Evolutionary conservation across 2,329 filamentous ascomycete genomes (phyloP).

Genomic region (Hypoxylon sp.): DNA sequence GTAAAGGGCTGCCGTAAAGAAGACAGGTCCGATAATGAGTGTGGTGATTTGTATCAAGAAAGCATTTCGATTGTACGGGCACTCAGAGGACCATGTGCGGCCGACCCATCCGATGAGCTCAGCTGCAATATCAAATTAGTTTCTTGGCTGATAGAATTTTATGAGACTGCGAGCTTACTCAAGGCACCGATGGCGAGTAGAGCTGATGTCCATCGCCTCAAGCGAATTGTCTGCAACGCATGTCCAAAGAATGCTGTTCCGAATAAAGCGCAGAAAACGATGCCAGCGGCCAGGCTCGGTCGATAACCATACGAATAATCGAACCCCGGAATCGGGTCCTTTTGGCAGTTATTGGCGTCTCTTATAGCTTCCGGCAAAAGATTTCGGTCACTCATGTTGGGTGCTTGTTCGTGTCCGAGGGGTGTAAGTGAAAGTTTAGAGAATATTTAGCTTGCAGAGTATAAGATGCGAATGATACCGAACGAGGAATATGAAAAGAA

Average conservation of each 20-base stretch:
- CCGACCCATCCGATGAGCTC: slow-evolving; percentile 66
- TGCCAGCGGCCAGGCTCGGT: slow-evolving; percentile 49
- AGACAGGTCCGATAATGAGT: slow-evolving; percentile 62
- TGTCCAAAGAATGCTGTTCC: slow-evolving; percentile 48
- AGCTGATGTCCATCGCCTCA: slow-evolving; percentile 46
- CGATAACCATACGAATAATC: slow-evolving; percentile 47
- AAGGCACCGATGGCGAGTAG: slow-evolving; percentile 48
- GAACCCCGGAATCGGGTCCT: slow-evolving; percentile 25
- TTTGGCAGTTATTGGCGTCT: slow-evolving; percentile 40
- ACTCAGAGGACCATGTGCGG: slow-evolving; percentile 64
- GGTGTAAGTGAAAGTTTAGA: background rate
- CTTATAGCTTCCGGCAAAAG: slow-evolving; percentile 27
- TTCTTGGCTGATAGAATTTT: background rate
- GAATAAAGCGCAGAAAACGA: slow-evolving; percentile 48
- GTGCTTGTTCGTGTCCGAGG: background rate
- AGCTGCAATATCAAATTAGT: slow-evolving; percentile 44
- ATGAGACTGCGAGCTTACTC: slow-evolving; percentile 32
- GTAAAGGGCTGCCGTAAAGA: slow-evolving; percentile 67
- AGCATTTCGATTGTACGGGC: slow-evolving; percentile 64
- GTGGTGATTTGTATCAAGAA: slow-evolving; percentile 67
- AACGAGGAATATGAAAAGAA: background rate
- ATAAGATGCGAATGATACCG: background rate
- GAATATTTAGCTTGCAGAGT: background rate
- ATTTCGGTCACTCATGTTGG: slow-evolving; percentile 7
- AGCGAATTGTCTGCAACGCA: slow-evolving; percentile 39